Evolutionary conservation across 306 rosid genomes (phyloP).

Genomic region (Canavalia ensiformis): DNA sequence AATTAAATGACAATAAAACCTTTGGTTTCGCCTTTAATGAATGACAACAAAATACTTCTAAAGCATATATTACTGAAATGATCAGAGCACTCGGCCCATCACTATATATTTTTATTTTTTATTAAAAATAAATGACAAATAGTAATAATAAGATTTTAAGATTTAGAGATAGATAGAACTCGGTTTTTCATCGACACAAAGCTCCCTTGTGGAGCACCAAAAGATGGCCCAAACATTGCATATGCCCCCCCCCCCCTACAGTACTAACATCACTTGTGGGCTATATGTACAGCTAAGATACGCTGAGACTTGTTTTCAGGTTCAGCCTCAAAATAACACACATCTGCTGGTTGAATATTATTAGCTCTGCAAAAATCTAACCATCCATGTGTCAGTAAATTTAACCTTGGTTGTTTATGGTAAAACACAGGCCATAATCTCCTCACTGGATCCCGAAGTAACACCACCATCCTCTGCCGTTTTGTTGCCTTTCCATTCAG

Average conservation of each 20-base stretch:
- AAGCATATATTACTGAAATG: too few relatives aligned
- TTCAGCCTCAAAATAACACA: slow-evolving; percentile 49
- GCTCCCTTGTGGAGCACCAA: not conserved
- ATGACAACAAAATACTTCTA: not conserved
- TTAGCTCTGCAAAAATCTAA: slow-evolving; percentile 57
- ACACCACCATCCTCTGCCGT: slow-evolving; percentile 46
- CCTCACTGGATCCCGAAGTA: slow-evolving; percentile 54
- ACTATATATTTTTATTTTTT: too few relatives aligned
- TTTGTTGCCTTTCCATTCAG: not conserved
- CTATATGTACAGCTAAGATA: slow-evolving; percentile 44
- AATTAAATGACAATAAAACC: not conserved
- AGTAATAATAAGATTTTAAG: not conserved
- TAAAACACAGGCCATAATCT: slow-evolving; percentile 69
- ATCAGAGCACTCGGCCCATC: too few relatives aligned
- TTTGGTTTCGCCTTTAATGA: not conserved
- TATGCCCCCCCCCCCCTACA: not conserved
- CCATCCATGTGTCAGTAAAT: slow-evolving; percentile 63
- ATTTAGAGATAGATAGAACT: not conserved
- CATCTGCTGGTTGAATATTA: slow-evolving; percentile 57
- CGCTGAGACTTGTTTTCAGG: slow-evolving; percentile 39
- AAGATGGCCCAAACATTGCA: not conserved
- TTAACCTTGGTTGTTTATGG: slow-evolving; percentile 37
- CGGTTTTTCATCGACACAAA: slow-evolving; percentile 1
- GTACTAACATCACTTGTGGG: slow-evolving; percentile 29
- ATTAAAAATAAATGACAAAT: too few relatives aligned